A percentile compares a stretch with the other conserved stretches of the same genome.
Conservation (phyloP, 1,284 basidiomycete species). For the Cryptococcus sp. region DNA sequence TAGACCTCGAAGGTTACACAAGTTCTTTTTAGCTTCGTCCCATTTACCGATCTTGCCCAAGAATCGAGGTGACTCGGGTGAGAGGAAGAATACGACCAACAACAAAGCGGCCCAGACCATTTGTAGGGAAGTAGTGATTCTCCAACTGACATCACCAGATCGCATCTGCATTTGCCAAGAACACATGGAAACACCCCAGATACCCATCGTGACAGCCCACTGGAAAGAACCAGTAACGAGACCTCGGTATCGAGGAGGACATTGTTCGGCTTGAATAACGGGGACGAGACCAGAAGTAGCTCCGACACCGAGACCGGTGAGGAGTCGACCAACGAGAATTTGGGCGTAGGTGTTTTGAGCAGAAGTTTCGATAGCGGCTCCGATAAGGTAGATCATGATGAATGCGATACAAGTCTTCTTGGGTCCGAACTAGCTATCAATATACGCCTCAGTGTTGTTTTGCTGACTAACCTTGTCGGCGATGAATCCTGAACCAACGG, state of each 20-base stretch:
- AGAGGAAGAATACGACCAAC: slow-evolving; percentile 46
- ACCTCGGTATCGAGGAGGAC: slow-evolving; percentile 35
- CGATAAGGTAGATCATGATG: slow-evolving; percentile 45
- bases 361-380: slow-evolving; percentile 48
- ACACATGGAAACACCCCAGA: slow-evolving; percentile 39
- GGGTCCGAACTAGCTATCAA: slow-evolving; percentile 33
- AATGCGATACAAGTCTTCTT: slow-evolving; percentile 43
- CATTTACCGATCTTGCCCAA: slow-evolving; percentile 45
- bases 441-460: not conserved
- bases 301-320: slow-evolving; percentile 48
- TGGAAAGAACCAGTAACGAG: slow-evolving; percentile 49
- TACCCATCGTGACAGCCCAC: slow-evolving; percentile 48
- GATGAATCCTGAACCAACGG: slow-evolving; percentile 38
- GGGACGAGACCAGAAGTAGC: slow-evolving; percentile 48
- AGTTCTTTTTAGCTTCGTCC: slow-evolving; percentile 44
- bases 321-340: slow-evolving; percentile 44
- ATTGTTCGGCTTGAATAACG: slow-evolving; percentile 49
- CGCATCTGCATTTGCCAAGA: not conserved
- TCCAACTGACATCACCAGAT: slow-evolving; percentile 17
- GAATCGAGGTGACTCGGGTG: slow-evolving; percentile 50
- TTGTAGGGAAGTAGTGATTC: slow-evolving; percentile 29
- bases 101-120: slow-evolving; percentile 39
- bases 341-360: slow-evolving; percentile 38
- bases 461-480: slow-evolving; percentile 26
- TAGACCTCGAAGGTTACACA: slow-evolving; percentile 47